Evolutionary conservation across 495 filamentous ascomycete genomes (phyloP).

Genomic region (Xylaria grammica): DNA sequence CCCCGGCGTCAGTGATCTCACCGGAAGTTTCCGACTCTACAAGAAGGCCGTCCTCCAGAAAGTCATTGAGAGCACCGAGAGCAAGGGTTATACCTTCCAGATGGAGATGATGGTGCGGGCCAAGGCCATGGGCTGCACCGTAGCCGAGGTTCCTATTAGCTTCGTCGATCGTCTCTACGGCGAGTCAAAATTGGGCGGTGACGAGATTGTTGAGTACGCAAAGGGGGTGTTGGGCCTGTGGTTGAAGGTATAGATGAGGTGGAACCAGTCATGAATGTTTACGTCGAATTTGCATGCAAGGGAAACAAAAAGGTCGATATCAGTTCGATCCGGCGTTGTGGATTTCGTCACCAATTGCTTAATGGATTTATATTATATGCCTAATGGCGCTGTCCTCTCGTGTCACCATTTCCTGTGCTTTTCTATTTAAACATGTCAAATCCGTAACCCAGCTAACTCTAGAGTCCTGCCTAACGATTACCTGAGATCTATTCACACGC

Average conservation of each 20-base stretch:
- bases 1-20: constrained; percentile 95
- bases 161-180: constrained; percentile 97
- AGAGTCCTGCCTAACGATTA: background rate
- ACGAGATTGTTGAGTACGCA: constrained; percentile 97
- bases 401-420: constrained; percentile 6
- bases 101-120: constrained; percentile 91
- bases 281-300: constrained; percentile 18
- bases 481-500: constrained; percentile 4
- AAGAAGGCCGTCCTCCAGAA: constrained; percentile 88
- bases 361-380: constrained; percentile 19
- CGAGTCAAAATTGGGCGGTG: constrained; percentile 90
- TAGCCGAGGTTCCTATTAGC: constrained; percentile 91
- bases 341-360: constrained; percentile 19
- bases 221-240: constrained; percentile 91
- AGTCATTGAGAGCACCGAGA: constrained; percentile 87
- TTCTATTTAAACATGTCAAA: background rate
- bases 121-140: constrained; percentile 87
- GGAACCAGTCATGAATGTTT: constrained; percentile 11
- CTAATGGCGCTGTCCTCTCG: constrained; percentile 6
- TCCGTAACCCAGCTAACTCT: background rate
- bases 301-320: constrained; percentile 13
- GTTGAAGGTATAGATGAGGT: constrained; percentile 71
- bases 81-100: constrained; percentile 97
- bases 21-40: constrained; percentile 92
- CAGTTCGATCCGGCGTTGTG: constrained; percentile 27